A percentile compares a stretch with the other conserved stretches of the same genome.
phyloP scores from a whole-genome alignment of 345 rosid genomes.

The Populus simonii region DNA sequence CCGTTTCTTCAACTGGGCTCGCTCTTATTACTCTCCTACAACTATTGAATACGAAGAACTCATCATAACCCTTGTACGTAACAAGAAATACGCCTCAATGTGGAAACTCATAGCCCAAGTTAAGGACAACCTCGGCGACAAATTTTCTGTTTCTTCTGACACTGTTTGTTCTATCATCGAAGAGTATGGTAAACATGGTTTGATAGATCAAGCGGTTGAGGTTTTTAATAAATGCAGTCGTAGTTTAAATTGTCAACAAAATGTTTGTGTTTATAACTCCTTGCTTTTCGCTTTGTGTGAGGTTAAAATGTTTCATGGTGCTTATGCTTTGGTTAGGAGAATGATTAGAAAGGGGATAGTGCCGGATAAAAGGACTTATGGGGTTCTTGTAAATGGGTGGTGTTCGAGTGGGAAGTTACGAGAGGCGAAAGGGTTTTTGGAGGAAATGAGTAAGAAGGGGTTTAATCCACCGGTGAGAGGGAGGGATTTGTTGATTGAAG shows the following conservation, averaged over 20 bases:
- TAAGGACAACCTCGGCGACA: slow-evolving; percentile 29
- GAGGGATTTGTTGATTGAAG: slow-evolving; percentile 81
- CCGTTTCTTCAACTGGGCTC: slow-evolving; percentile 89
- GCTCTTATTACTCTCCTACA: slow-evolving; percentile 59
- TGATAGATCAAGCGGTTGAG: slow-evolving; percentile 76
- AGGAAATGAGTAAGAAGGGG: slow-evolving; percentile 85
- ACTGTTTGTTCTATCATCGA: slow-evolving; percentile 70
- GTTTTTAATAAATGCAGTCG: slow-evolving; percentile 56
- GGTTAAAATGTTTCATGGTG: slow-evolving; percentile 77
- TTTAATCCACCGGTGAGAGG: slow-evolving; percentile 85
- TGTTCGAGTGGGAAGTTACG: slow-evolving; percentile 73
- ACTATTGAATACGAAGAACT: slow-evolving; percentile 70
- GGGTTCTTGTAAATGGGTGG: slow-evolving; percentile 75
- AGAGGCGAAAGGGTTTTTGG: slow-evolving; percentile 77
- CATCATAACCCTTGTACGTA: slow-evolving; percentile 52
- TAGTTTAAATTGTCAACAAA: slow-evolving; percentile 51
- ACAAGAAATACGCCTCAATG: slow-evolving; percentile 69
- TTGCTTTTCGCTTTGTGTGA: slow-evolving; percentile 77
- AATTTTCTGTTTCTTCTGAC: slow-evolving; percentile 50
- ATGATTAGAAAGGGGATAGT: slow-evolving; percentile 69
- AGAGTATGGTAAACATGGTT: slow-evolving; percentile 70
- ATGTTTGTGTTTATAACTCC: slow-evolving; percentile 53
- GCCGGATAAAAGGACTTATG: slow-evolving; percentile 62
- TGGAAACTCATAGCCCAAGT: slow-evolving; percentile 75
- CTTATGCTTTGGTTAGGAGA: slow-evolving; percentile 76